These are phyloP conservation scores for Penicillium sp. DNA, from an alignment of 2,329 filamentous ascomycete genomes.

Conservation along the genomic window DNA sequence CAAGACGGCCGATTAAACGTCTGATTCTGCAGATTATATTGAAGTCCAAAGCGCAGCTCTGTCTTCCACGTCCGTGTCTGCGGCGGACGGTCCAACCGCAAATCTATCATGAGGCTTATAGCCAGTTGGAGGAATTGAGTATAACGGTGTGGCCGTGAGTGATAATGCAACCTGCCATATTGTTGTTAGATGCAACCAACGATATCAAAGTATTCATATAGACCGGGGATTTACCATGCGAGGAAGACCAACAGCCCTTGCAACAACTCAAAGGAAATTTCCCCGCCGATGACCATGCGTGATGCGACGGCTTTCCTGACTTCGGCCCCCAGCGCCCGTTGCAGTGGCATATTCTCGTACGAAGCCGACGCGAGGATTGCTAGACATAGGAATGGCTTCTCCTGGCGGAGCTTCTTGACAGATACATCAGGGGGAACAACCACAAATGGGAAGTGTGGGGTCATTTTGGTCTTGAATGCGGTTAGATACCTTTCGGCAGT, in stretches of 20 bases:
- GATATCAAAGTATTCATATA: not conserved
- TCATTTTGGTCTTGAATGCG: not conserved
- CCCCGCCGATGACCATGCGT: not conserved
- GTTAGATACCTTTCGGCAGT: not conserved
- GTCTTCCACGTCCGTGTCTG: not conserved
- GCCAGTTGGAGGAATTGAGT: not conserved
- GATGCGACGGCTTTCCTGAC: not conserved
- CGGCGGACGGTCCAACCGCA: not conserved
- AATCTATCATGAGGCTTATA: not conserved
- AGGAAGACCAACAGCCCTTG: not conserved
- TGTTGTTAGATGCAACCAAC: not conserved
- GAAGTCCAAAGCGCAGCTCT: not conserved
- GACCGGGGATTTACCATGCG: not conserved
- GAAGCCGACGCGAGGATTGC: not conserved
- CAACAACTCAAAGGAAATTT: not conserved
- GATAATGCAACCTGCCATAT: not conserved
- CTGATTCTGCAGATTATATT: not conserved
- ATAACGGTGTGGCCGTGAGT: not conserved
- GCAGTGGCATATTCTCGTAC: not conserved
- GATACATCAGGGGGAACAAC: not conserved
- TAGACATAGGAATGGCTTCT: not conserved
- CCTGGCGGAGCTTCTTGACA: not conserved
- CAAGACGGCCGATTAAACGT: not conserved
- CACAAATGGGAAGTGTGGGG: constrained; percentile 1
- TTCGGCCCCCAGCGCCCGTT: not conserved